These are phyloP conservation scores for Ephemerocybe angulata DNA, from an alignment of 768 basidiomycete genomes.

Conservation along the genomic window DNA sequence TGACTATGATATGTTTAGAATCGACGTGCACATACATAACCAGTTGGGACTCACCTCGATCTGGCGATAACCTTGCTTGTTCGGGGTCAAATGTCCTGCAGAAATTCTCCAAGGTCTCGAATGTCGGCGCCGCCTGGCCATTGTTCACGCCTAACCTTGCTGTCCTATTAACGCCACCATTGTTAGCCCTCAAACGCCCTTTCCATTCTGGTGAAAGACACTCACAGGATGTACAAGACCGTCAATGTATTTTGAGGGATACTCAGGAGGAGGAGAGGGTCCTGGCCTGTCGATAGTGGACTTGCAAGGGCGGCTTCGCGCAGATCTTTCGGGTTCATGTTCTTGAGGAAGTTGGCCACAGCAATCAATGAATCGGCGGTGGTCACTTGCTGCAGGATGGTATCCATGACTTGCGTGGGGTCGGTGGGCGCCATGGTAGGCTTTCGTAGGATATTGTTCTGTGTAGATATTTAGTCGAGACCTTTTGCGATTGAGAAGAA, in stretches of 20 bases:
- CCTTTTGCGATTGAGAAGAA: no score
- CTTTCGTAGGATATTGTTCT: neutral
- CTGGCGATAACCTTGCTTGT: slow-evolving; percentile 63
- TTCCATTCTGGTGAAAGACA: slow-evolving; percentile 8
- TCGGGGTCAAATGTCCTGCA: slow-evolving; percentile 59
- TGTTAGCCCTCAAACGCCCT: neutral
- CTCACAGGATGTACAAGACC: slow-evolving; percentile 71
- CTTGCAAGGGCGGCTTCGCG: slow-evolving; percentile 55
- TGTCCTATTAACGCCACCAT: slow-evolving; percentile 36
- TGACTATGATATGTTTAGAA: slow-evolving; percentile 41
- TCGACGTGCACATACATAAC: neutral
- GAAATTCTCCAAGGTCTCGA: slow-evolving; percentile 49
- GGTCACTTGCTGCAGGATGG: slow-evolving; percentile 8
- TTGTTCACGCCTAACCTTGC: slow-evolving; percentile 48
- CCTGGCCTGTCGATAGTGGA: slow-evolving; percentile 54
- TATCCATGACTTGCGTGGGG: slow-evolving; percentile 9
- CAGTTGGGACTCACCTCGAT: slow-evolving; percentile 46
- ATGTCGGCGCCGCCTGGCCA: slow-evolving; percentile 39
- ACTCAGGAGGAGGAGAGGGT: slow-evolving; percentile 62
- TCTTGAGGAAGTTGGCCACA: slow-evolving; percentile 2
- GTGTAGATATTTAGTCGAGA: neutral
- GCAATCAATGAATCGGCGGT: neutral
- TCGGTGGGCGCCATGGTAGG: slow-evolving; percentile 9
- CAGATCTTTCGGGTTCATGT: slow-evolving; percentile 48
- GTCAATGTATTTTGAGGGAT: slow-evolving; percentile 57